Base-by-base conservation (phyloP, 805 yeast species). In the Yamadazyma kitorensis region DNA sequence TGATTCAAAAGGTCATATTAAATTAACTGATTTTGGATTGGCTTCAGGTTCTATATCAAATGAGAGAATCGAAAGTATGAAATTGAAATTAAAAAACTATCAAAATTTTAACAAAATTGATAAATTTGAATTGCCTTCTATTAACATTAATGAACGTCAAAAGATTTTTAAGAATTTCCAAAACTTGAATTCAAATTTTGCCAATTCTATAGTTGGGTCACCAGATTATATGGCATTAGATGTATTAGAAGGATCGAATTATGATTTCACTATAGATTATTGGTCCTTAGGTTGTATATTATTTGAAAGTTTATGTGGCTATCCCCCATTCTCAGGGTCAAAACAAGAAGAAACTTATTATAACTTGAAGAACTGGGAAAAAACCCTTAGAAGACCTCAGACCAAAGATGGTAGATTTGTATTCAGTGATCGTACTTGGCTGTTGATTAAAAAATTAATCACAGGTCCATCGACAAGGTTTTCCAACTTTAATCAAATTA, bases 181-280 rank as follows among this genome's bases (percentile, higher is more conserved):
- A 40, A 74, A 74, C 22, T 8, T 19, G 22, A 43, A 38, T 26
- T 29, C 43, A 3, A 87, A 85, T 49, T 82, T 84, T 52, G 98
- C 99, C 12, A 86, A 86, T 50, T 87, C 97, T 1, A 86, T 91
- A 48, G 99, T 93, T 11, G 99, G 99, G 1, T 85, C 95, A 4
- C 99, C 99, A 1, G 99, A 93, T 60, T 93, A 93, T 56, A 93
- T 93, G 99, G 98, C 99, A 1, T 70, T 93, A 32, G 99, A 93
- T 59, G 98, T 93, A 9, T 74, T 93, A 34, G 95, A 87, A 59
- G 98, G 98, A 6, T 84, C 83, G 53, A 79, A 81, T 39, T 93
- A 93, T 59, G 96, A 93, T 55, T 89, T 82, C 57, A 91, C 98
- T 11, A 95, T 94, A 38, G 99, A 93, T 66, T 93, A 93, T 59